Evolutionary conservation across 306 rosid species (phyloP).

Genomic region (Begonia fuchsioides): DNA sequence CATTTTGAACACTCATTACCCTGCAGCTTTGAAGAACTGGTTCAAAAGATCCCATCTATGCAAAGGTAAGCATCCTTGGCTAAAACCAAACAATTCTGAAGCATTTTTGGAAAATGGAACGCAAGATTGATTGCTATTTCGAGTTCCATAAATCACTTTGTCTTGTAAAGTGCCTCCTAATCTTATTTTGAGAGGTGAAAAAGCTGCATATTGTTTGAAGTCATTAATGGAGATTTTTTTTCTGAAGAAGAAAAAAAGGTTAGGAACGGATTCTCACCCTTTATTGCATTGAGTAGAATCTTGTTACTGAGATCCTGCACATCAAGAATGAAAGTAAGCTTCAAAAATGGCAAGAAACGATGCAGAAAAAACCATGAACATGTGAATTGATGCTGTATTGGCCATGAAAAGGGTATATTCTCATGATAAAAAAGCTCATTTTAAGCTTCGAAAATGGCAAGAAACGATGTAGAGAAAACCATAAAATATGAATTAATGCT

Average conservation of each 20-base stretch:
- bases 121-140: constrained; percentile 34
- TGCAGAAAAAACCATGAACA: background rate
- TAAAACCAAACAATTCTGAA: constrained; percentile 48
- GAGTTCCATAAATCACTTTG: constrained; percentile 52
- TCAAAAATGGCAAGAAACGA: too few species aligned
- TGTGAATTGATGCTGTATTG: background rate
- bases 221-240: background rate
- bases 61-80: constrained; percentile 68
- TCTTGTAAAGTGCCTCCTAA: constrained; percentile 89
- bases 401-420: too few species aligned
- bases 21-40: constrained; percentile 58
- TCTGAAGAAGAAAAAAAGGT: background rate
- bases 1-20: constrained; percentile 35
- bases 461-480: background rate
- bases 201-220: constrained; percentile 36
- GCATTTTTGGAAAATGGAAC: constrained; percentile 32
- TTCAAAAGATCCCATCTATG: constrained; percentile 84
- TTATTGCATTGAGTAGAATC: constrained; percentile 60
- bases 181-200: constrained; percentile 84
- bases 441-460: too few species aligned
- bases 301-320: constrained; percentile 67
- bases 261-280: constrained; percentile 29
- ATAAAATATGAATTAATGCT: background rate
- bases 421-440: too few species aligned
- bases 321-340: background rate